Percentiles rank a stretch among this genome's conserved stretches.
phyloP scores from a whole-genome alignment of 2,329 filamentous ascomycete genomes.

The Hymenoscyphus occultus region DNA sequence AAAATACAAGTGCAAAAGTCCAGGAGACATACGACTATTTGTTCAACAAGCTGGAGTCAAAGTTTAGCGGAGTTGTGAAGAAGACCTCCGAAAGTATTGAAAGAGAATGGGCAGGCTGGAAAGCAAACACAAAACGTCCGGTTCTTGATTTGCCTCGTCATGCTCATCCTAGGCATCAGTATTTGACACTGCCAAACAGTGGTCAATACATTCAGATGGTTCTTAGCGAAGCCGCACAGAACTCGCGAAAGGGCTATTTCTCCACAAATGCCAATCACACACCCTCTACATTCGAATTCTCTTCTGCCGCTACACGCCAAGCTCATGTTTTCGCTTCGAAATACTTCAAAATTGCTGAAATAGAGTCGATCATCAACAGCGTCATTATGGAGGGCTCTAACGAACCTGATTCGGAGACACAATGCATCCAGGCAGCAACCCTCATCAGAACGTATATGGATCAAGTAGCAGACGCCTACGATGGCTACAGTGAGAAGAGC shows the following conservation, averaged over 20 bases:
- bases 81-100: conserved; percentile 34
- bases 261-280: background rate
- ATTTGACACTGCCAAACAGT: conserved; percentile 44
- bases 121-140: conserved; percentile 35
- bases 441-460: conserved; percentile 40
- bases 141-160: conserved; percentile 43
- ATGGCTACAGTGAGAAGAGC: conserved; percentile 45
- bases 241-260: background rate
- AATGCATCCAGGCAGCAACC: conserved; percentile 35
- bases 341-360: conserved; percentile 28
- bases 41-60: conserved; percentile 30
- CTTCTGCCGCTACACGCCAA: conserved; percentile 7
- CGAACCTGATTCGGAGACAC: conserved; percentile 9
- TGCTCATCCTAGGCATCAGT: conserved; percentile 36
- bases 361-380: conserved; percentile 24
- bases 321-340: conserved; percentile 22
- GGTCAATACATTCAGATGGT: conserved; percentile 33
- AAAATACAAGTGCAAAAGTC: conserved; percentile 12
- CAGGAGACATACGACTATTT: conserved; percentile 31
- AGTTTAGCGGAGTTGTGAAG: conserved; percentile 34
- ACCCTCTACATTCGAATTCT: conserved; percentile 2
- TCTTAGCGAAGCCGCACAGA: conserved; percentile 8
- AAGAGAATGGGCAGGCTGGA: conserved; percentile 42
- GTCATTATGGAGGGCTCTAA: background rate
- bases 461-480: conserved; percentile 39